These are phyloP conservation scores for Ceratobasidium sp. DNA, from an alignment of 1,284 basidiomycete species.

Conservation along the genomic window DNA sequence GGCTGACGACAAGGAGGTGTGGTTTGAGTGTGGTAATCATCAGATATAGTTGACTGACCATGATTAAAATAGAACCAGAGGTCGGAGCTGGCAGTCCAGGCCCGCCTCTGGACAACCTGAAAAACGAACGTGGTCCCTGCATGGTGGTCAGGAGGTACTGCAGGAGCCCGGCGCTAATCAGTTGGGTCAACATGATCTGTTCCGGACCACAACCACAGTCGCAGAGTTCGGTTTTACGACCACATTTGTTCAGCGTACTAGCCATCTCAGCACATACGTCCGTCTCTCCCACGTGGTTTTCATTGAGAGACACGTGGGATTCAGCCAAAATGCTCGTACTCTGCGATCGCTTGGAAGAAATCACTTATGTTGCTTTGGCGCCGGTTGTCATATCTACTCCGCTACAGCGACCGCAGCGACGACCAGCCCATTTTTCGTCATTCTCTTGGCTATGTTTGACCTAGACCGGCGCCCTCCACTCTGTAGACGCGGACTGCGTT, in stretches of 20 bases:
- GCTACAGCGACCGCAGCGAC: slow-evolving; percentile 27
- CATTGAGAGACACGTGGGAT: slow-evolving; percentile 40
- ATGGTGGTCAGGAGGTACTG: slow-evolving; percentile 14
- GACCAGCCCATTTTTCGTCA: slow-evolving; percentile 23
- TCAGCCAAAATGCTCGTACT: slow-evolving; percentile 32
- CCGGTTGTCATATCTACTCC: slow-evolving; percentile 43
- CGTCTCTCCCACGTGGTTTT: slow-evolving; percentile 34
- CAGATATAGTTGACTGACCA: slow-evolving; percentile 1
- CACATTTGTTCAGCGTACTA: slow-evolving; percentile 1
- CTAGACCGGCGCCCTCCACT: slow-evolving; percentile 36
- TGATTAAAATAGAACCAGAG: slow-evolving; percentile 11
- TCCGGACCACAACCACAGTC: slow-evolving; percentile 15
- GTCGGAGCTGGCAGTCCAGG: slow-evolving; percentile 17
- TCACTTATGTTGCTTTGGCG: slow-evolving; percentile 34
- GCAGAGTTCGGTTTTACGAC: neutral
- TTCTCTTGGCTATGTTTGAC: slow-evolving; percentile 38
- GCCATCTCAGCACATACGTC: neutral
- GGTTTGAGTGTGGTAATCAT: neutral
- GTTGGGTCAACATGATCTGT: neutral
- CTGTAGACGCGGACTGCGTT: slow-evolving; percentile 20
- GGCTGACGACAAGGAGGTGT: slow-evolving; percentile 11
- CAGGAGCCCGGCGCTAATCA: slow-evolving; percentile 13
- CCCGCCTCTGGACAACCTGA: slow-evolving; percentile 18
- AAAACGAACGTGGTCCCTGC: slow-evolving; percentile 31
- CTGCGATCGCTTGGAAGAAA: slow-evolving; percentile 14